Conservation (phyloP, 192 early-diverging fungal genomes). For the Thamnidium elegans region DNA sequence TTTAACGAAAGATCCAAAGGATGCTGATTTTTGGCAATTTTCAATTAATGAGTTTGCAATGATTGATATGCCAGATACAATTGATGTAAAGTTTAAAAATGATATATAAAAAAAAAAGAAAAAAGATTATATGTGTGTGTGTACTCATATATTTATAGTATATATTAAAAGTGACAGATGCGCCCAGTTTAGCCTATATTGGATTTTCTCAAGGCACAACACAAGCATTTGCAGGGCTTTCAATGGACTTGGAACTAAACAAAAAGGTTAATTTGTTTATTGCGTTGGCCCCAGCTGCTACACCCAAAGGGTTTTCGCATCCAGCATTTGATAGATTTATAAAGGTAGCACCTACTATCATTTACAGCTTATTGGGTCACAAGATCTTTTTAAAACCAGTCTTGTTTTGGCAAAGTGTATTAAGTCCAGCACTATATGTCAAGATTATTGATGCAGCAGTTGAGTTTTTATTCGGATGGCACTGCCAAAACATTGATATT, state of each 20-base stretch:
- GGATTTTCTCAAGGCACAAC: slow-evolving; percentile 95
- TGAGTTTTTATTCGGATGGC: slow-evolving; percentile 85
- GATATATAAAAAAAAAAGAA: not conserved
- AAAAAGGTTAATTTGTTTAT: slow-evolving; percentile 85
- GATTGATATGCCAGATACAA: slow-evolving; percentile 81
- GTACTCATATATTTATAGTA: slow-evolving; percentile 43
- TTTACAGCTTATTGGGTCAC: slow-evolving; percentile 84
- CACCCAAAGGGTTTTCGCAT: slow-evolving; percentile 79
- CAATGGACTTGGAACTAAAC: slow-evolving; percentile 76
- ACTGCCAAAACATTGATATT: slow-evolving; percentile 58
- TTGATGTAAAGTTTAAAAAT: slow-evolving; percentile 67
- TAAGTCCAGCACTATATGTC: slow-evolving; percentile 70
- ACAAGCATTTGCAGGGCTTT: slow-evolving; percentile 84
- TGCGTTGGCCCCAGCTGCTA: slow-evolving; percentile 86
- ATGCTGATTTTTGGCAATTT: slow-evolving; percentile 89
- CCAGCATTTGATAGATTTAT: slow-evolving; percentile 75
- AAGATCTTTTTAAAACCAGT: slow-evolving; percentile 72
- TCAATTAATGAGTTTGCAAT: slow-evolving; percentile 88
- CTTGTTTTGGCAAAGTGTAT: slow-evolving; percentile 80
- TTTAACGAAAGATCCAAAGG: slow-evolving; percentile 56
- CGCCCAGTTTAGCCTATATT: slow-evolving; percentile 77
- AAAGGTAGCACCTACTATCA: slow-evolving; percentile 78
- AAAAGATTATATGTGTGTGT: not conserved
- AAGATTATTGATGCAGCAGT: slow-evolving; percentile 70
- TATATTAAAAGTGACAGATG: slow-evolving; percentile 79